Conservation (phyloP, 768 basidiomycete species). For the Leccinum rimulosum region DNA sequence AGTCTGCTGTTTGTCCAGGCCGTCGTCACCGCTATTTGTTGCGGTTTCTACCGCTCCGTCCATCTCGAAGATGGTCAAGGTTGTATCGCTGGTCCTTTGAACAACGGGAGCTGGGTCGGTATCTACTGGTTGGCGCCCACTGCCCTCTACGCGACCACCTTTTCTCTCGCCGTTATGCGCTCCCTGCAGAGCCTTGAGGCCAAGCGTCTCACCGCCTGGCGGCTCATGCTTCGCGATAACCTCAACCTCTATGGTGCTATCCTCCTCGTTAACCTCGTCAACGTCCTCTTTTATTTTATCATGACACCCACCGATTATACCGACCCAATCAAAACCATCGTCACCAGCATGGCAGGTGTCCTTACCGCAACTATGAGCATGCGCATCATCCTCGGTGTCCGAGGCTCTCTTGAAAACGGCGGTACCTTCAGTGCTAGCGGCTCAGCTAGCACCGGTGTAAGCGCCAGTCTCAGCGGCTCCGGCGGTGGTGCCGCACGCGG, state of each 20-base stretch:
- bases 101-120: constrained; percentile 67
- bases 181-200: constrained; percentile 23
- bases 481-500: constrained; percentile 27
- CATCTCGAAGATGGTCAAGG: constrained; percentile 74
- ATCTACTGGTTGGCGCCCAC: constrained; percentile 85
- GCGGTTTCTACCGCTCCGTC: constrained; percentile 81
- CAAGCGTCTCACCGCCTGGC: constrained; percentile 69
- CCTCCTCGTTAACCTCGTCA: constrained; percentile 77
- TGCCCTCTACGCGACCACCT: constrained; percentile 48
- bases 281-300: constrained; percentile 87
- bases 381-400: constrained; percentile 80
- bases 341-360: constrained; percentile 83
- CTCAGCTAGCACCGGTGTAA: constrained; percentile 42
- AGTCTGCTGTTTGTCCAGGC: constrained; percentile 64
- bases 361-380: constrained; percentile 87
- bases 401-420: constrained; percentile 69
- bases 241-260: constrained; percentile 84
- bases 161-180: constrained; percentile 22
- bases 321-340: constrained; percentile 79
- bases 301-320: constrained; percentile 55
- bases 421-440: constrained; percentile 65
- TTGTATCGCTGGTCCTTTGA: constrained; percentile 80
- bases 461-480: constrained; percentile 35
- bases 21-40: constrained; percentile 68
- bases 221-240: constrained; percentile 87